Evolutionary conservation across 495 filamentous ascomycete genomes (phyloP), one percentile per base, ranked within the genome.

Genomic region (Tetracladium setigerum): DNA sequence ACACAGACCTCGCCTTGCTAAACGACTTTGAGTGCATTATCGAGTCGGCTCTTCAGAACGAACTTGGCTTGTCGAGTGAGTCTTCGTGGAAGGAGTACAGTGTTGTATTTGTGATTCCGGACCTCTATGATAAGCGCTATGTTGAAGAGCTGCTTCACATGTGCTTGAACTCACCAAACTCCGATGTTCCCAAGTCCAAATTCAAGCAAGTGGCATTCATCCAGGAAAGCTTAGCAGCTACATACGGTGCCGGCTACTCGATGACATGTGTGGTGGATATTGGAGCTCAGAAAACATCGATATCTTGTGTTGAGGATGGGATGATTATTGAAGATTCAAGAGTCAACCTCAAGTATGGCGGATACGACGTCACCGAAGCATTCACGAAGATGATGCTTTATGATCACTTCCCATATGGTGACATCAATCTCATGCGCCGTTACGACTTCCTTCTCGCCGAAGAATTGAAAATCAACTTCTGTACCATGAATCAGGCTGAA

Each of bases 301-400:
- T 98, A 32, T 89, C 89, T 56, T 98, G 92, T 58, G 94, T 97
- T 22, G 92, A 98, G 58, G 92, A 98, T 61, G 92, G 92, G 11
- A 85, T 98, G 72, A 89, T 85, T 61, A 70, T 95, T 24, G 90
- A 95, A 52, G 89, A 95, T 53, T 97, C 92, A 5, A 62, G 77
- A 24, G 73, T 98, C 52, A 98, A 97, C 59, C 71, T 97, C 40
- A 97, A 97, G 64, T 95, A 83, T 54, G 92, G 92, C 39, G 94
- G 92, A 2, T 76, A 72, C 41, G 92, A 98, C 65, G 85, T 96
- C 35, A 97, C 94, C 2, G 89, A 95, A 58, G 85, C 87, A 0
- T 94, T 98, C 54, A 73, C 95, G 56, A 92, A 89, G 64, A 95
- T 96, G 89, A 88, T 97, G 88, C 76, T 98, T 16, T 84, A 85